Conservation (phyloP, 371 early-diverging fungal species). For the Rhizopus stolonifer region DNA sequence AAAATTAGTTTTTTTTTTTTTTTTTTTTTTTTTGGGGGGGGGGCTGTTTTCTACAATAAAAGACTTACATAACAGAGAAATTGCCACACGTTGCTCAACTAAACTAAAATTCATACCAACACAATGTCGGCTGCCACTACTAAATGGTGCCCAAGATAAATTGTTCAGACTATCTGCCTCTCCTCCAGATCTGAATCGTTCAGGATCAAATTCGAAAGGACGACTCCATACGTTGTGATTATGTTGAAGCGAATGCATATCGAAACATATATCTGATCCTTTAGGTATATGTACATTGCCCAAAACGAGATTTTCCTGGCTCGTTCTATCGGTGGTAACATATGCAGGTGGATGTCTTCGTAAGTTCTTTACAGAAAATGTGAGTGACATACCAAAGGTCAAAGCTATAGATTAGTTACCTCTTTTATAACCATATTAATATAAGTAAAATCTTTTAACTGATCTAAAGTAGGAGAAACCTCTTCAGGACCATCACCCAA, state of each 20-base stretch:
- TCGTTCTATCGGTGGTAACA: conserved; percentile 21
- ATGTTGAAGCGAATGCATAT: conserved; percentile 36
- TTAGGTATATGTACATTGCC: conserved; percentile 44
- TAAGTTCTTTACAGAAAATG: conserved; percentile 17
- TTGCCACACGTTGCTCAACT: conserved; percentile 47
- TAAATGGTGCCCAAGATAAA: conserved; percentile 50
- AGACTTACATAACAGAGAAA: conserved; percentile 35
- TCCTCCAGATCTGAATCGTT: conserved; percentile 43
- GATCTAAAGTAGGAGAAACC: conserved; percentile 41
- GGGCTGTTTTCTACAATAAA: too few relatives aligned
- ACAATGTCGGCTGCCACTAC: conserved; percentile 51
- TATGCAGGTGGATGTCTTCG: conserved; percentile 37
- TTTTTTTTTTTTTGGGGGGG: too few relatives aligned
- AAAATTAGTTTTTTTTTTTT: too few relatives aligned
- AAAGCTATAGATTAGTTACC: too few relatives aligned
- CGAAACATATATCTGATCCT: conserved; percentile 32
- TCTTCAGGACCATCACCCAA: conserved; percentile 51
- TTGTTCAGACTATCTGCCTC: conserved; percentile 27
- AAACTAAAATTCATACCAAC: conserved; percentile 57
- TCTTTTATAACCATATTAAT: conserved; percentile 43
- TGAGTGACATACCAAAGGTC: background rate
- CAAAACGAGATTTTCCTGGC: conserved; percentile 33
- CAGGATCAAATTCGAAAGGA: conserved; percentile 50
- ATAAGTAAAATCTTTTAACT: conserved; percentile 43
- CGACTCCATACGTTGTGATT: conserved; percentile 39